Conservation (phyloP, 2,329 filamentous ascomycete genomes). For the Diplodia mutila region DNA sequence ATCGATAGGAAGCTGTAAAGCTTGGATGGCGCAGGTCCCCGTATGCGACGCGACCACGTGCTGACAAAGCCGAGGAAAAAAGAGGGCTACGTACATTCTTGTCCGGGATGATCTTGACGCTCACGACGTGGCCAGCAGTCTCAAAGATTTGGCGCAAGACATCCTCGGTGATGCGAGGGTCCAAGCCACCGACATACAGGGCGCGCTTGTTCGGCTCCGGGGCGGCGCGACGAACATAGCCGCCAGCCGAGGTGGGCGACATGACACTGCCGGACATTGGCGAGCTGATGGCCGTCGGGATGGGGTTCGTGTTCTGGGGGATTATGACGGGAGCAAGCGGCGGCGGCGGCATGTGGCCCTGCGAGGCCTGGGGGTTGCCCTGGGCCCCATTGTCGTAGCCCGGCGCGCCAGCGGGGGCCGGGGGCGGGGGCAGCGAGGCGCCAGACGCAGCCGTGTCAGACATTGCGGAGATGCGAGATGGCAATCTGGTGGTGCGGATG, state of each 20-base stretch:
- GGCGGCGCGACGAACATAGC: conserved; percentile 84
- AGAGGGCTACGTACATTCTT: conserved; percentile 77
- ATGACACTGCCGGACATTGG: conserved; percentile 79
- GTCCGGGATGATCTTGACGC: conserved; percentile 99
- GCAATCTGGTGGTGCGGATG: conserved; percentile 21
- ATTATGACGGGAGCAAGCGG: conserved; percentile 83
- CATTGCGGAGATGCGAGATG: conserved; percentile 59
- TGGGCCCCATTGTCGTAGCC: conserved; percentile 80
- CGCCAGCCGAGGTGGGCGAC: conserved; percentile 81
- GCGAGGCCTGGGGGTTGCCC: conserved; percentile 68
- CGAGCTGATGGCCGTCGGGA: conserved; percentile 89
- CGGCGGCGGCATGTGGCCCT: conserved; percentile 83
- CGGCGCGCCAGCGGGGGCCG: conserved; percentile 71
- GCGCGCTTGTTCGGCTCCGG: conserved; percentile 99
- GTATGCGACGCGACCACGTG: conserved; percentile 22
- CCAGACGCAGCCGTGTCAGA: conserved; percentile 70
- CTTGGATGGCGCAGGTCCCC: conserved; percentile 23
- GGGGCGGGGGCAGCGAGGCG: conserved; percentile 70
- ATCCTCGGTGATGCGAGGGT: conserved; percentile 94
- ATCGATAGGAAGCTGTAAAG: conserved; percentile 17
- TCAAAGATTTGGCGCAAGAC: conserved; percentile 97
- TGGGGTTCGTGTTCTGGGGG: conserved; percentile 93
- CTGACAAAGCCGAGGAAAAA: conserved; percentile 21
- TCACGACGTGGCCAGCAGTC: conserved; percentile 96
- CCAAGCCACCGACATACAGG: conserved; percentile 91